Conservation (phyloP, 2,329 filamentous ascomycete genomes). For the Penicillium decumbens region DNA sequence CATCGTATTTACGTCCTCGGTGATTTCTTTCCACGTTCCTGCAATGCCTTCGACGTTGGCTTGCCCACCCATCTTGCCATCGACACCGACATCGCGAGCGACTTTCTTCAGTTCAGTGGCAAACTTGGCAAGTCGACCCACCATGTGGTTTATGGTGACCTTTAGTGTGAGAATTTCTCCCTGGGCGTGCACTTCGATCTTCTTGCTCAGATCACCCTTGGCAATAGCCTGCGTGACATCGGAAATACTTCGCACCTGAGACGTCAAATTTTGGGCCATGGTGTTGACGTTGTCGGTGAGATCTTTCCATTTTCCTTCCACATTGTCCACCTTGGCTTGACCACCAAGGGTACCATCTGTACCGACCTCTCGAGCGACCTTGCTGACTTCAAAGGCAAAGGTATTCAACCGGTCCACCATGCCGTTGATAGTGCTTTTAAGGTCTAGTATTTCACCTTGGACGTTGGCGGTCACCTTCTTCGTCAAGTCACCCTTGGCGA, state of each 20-base stretch:
- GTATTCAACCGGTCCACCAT: conserved; percentile 63
- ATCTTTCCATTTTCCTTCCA: conserved; percentile 64
- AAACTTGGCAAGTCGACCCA: conserved; percentile 89
- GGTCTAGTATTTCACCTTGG: conserved; percentile 85
- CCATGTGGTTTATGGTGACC: conserved; percentile 98
- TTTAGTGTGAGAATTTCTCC: conserved; percentile 92
- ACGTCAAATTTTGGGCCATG: conserved; percentile 61
- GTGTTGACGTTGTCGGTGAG: conserved; percentile 64
- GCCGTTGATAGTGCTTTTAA: conserved; percentile 81
- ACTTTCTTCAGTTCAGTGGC: conserved; percentile 94
- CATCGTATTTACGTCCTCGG: conserved; percentile 94
- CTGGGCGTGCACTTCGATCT: conserved; percentile 91
- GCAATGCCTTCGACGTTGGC: conserved; percentile 90
- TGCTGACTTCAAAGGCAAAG: conserved; percentile 62
- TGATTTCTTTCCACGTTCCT: conserved; percentile 97
- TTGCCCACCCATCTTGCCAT: conserved; percentile 97
- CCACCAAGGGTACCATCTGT: conserved; percentile 61
- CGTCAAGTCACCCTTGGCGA: conserved; percentile 87
- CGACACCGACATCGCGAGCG: conserved; percentile 92
- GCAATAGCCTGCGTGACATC: conserved; percentile 93
- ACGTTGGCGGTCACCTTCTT: conserved; percentile 95
- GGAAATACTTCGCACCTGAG: conserved; percentile 80
- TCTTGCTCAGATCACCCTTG: conserved; percentile 91
- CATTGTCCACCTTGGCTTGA: conserved; percentile 60
- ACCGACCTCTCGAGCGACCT: conserved; percentile 61